These are phyloP conservation scores for Alternaria ethzedia DNA, from an alignment of 2,329 filamentous ascomycete species.

Conservation along the genomic window DNA sequence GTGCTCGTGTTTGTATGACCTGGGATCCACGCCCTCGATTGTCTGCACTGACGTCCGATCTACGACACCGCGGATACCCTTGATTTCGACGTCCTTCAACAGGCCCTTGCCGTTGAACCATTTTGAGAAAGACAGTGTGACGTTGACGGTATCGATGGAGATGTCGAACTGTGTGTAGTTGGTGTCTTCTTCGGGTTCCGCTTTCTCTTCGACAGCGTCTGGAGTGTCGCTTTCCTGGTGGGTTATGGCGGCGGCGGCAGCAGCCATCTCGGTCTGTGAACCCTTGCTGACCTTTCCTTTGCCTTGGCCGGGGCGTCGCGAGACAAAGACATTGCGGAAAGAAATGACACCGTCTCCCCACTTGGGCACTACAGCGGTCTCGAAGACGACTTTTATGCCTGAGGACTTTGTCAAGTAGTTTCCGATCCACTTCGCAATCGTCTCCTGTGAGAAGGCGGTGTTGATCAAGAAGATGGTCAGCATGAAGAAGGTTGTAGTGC, in stretches of 20 bases:
- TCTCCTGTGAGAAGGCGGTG: slow-evolving; percentile 97
- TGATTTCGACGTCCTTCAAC: slow-evolving; percentile 89
- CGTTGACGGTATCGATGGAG: slow-evolving; percentile 92
- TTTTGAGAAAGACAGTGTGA: slow-evolving; percentile 95
- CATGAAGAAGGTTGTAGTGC: slow-evolving; percentile 97
- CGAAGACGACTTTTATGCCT: slow-evolving; percentile 92
- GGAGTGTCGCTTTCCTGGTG: slow-evolving; percentile 48
- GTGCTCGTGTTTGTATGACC: slow-evolving; percentile 86
- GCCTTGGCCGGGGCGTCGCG: slow-evolving; percentile 82
- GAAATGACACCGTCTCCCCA: slow-evolving; percentile 96
- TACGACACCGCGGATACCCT: slow-evolving; percentile 88
- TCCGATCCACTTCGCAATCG: slow-evolving; percentile 87
- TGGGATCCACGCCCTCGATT: slow-evolving; percentile 75
- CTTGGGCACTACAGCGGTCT: slow-evolving; percentile 95
- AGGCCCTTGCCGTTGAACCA: slow-evolving; percentile 98
- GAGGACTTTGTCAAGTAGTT: slow-evolving; percentile 95
- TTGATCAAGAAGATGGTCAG: slow-evolving; percentile 90
- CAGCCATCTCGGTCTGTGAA: slow-evolving; percentile 82
- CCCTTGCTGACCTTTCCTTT: slow-evolving; percentile 89
- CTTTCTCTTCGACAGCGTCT: slow-evolving; percentile 46
- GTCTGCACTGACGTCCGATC: slow-evolving; percentile 86
- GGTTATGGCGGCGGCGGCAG: slow-evolving; percentile 78
- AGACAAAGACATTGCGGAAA: slow-evolving; percentile 96
- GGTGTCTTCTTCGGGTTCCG: slow-evolving; percentile 75
- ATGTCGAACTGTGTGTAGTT: slow-evolving; percentile 99